phyloP scores from a whole-genome alignment of 1,284 basidiomycete genomes.

The Malassezia psittaci region DNA sequence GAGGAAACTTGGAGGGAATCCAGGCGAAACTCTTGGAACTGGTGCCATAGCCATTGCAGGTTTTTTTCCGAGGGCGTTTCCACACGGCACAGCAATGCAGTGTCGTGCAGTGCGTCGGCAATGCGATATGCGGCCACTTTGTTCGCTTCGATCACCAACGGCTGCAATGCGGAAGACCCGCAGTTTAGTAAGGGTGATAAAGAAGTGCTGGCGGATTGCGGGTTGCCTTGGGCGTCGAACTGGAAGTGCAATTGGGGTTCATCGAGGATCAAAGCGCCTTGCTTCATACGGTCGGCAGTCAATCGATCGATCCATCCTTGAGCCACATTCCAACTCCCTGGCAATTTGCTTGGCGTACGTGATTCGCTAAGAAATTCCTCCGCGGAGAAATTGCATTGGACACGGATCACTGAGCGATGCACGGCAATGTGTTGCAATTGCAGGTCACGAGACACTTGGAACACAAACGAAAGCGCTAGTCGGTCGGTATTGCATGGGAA shows the following conservation, averaged over 20 bases:
- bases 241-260: constrained; percentile 66
- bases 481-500: neutral
- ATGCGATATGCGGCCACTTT: constrained; percentile 81
- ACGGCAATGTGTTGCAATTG: constrained; percentile 80
- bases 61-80: constrained; percentile 76
- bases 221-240: constrained; percentile 71
- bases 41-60: constrained; percentile 20
- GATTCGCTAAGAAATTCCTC: no score
- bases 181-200: constrained; percentile 55
- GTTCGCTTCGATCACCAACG: constrained; percentile 93
- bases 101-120: constrained; percentile 84
- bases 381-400: neutral
- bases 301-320: no score
- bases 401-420: constrained; percentile 68
- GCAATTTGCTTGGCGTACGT: no score
- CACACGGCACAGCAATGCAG: constrained; percentile 84
- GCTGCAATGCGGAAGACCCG: constrained; percentile 69
- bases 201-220: constrained; percentile 47
- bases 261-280: constrained; percentile 66
- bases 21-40: constrained; percentile 57
- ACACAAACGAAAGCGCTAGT: constrained; percentile 48
- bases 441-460: constrained; percentile 68
- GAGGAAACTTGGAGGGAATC: constrained; percentile 53
- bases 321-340: no score
- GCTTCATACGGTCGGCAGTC: no score